Base-by-base conservation (phyloP, 73 alveolate genomes). In the Tetrahymena malaccensis region DNA sequence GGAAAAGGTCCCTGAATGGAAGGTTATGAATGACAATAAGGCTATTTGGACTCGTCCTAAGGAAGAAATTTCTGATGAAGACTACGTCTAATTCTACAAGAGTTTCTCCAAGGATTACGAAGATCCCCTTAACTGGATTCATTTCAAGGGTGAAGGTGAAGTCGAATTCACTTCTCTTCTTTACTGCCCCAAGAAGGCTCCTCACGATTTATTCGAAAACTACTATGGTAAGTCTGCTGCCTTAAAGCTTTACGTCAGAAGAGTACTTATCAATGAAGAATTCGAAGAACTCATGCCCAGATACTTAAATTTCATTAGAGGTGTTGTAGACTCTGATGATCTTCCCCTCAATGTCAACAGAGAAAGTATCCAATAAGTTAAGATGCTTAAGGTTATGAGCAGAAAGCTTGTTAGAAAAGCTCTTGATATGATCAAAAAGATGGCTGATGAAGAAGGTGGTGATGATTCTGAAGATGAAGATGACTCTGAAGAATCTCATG, bases 271-370 rank as follows among this genome's bases (percentile, higher is more conserved):
- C 96, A 97, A 99, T 84, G 99, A 99, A 96, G 99, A 99, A 97
- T 99, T 99, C 96, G 99, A 99, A 94, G 99, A 99, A 89, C 97
- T 99, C 85, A 96, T 99, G 98, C 99, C 99, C 50, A 95, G 99
- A 94, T 99, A 99, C 97, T 96, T 99, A 95, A 99, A 98, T 97
- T 99, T 99, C 98, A 97, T 99, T 44, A 98, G 97, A 96, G 99
- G 99, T 43, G 99, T 99, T 31, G 99, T 99, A 34, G 99, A 99
- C 96, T 98, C 99, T 31, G 99, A 99, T 96, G 99, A 99, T 94
- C 97, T 99, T 85, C 99, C 99, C 19, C 97, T 99, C 93, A 99
- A 99, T 97, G 99, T 99, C 93, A 98, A 99, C 96, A 98, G 99
- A 94, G 99, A 99, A 97, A 98, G 98, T 95, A 98, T 99, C 96